phyloP scores from a whole-genome alignment of 2,329 filamentous ascomycete species.

The Aspergillus brasiliensis region DNA sequence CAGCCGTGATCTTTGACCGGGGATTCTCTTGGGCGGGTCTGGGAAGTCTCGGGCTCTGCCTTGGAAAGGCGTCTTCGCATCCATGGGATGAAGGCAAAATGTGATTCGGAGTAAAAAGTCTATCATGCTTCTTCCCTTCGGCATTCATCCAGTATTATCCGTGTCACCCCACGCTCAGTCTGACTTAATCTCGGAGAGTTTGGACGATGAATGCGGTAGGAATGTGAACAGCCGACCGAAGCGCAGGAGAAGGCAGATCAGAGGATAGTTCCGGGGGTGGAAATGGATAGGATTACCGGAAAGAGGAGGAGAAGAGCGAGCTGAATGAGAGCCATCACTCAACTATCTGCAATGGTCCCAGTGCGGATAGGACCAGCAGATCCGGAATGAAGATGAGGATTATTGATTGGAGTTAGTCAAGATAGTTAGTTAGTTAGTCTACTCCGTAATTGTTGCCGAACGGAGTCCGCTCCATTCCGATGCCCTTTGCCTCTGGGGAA shows the following conservation, averaged over 20 bases:
- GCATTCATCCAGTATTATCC: not conserved
- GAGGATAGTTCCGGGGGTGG: not conserved
- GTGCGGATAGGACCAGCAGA: not conserved
- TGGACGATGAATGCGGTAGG: not conserved
- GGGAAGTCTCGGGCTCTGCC: not conserved
- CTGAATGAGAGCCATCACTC: too few species aligned
- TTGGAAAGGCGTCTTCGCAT: not conserved
- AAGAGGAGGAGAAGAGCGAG: not conserved
- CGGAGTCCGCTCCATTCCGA: constrained; percentile 1
- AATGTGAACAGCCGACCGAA: not conserved
- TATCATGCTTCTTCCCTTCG: too few species aligned
- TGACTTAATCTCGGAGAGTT: not conserved
- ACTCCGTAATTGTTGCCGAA: not conserved
- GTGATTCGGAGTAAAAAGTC: not conserved
- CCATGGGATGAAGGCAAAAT: not conserved
- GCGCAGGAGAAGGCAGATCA: not conserved
- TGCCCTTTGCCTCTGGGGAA: not conserved
- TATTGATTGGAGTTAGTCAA: constrained; percentile 6
- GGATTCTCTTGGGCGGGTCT: not conserved
- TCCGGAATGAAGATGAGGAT: not conserved
- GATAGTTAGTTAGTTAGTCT: not conserved
- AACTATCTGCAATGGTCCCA: not conserved
- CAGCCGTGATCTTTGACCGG: not conserved
- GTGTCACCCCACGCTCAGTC: not conserved
- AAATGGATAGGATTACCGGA: not conserved